Evolutionary conservation across 2,329 filamentous ascomycete species (phyloP), one percentile per base, ranked within the genome.

Genomic region (Fusarium globosum): DNA sequence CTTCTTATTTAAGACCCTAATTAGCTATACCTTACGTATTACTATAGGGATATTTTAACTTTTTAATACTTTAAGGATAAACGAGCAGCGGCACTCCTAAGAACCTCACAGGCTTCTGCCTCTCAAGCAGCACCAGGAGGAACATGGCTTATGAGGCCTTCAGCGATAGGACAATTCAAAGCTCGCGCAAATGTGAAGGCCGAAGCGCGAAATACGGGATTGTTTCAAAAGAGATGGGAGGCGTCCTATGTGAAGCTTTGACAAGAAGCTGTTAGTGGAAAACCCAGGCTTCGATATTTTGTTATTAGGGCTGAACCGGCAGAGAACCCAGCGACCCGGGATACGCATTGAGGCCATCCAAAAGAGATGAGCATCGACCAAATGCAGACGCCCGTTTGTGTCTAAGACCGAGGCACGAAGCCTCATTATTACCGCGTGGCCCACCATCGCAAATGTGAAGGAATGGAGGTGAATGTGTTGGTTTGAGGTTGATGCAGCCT

Each of bases 401-500:
- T 49, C 51, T 36, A n/a, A 65, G 61, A 45, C 49, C 23, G 26
- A 16, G 21, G 42, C 28, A 55, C 28, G 33, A 60, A 43, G 30
- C 48, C 30, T 56, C 20, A 21, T 43, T 57, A 33, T 33, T 42
- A 35, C 38, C 20, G 55, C 20, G 11, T 20, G 21, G 39, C 41
- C 53, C 35, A 59, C 41, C 16, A 28, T 46, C 20, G 21, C 26
- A 48, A 35, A 30, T 28, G 16, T 51, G 33, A 41, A 55, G 57
- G 53, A 65, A 70, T 65, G 65, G 36, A 53, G 65, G 65, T 57
- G 41, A 62, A 46, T 65, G 23, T 65, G 33, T 43, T 65, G 39
- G 48, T 66, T 38, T 52, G 61, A 61, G 55, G 36, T 69, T 58
- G 45, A 66, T 61, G 26, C 18, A 35, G 36, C 59, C 28, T 46